A percentile compares a stretch with the other conserved stretches of the same genome.
Conservation (phyloP, 257 asterid species). For the Voacanga thouarsii region DNA sequence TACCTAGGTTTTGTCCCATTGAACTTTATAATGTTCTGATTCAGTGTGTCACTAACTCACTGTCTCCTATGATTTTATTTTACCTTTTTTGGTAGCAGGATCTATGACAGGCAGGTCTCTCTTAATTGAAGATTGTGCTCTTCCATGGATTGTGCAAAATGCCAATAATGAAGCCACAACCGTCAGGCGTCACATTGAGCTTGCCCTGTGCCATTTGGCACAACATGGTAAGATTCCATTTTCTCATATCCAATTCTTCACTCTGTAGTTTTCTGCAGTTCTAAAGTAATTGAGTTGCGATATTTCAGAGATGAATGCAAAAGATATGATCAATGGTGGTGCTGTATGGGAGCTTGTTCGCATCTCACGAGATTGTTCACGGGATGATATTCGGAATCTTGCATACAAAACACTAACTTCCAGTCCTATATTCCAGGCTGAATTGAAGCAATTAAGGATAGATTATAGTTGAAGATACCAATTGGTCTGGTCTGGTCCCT, state of each 20-base stretch:
- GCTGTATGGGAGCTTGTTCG: constrained; percentile 83
- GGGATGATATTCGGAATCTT: constrained; percentile 68
- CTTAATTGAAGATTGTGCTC: constrained; percentile 71
- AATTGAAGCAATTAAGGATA: constrained; percentile 54
- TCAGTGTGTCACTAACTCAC: neutral
- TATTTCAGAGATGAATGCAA: constrained; percentile 64
- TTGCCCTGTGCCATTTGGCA: constrained; percentile 82
- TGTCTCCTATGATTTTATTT: neutral
- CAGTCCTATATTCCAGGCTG: constrained; percentile 54
- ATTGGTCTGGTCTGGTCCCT: neutral
- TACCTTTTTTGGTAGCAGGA: constrained; percentile 35
- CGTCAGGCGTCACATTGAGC: constrained; percentile 72
- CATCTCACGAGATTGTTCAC: constrained; percentile 61
- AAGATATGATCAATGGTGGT: constrained; percentile 63
- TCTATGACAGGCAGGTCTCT: constrained; percentile 58
- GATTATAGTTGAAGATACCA: constrained; percentile 39
- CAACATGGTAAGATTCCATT: constrained; percentile 55
- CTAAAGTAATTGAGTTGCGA: constrained; percentile 17
- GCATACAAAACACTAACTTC: constrained; percentile 55
- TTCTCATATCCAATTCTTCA: constrained; percentile 4
- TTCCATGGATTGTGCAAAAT: constrained; percentile 83
- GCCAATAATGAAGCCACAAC: constrained; percentile 71
- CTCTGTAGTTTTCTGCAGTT: constrained; percentile 1
- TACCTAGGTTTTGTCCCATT: neutral
- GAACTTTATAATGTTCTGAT: neutral